Base-by-base conservation (phyloP, 225 moss, liverwort and hornwort genomes). In the Thuidium tamariscinum region DNA sequence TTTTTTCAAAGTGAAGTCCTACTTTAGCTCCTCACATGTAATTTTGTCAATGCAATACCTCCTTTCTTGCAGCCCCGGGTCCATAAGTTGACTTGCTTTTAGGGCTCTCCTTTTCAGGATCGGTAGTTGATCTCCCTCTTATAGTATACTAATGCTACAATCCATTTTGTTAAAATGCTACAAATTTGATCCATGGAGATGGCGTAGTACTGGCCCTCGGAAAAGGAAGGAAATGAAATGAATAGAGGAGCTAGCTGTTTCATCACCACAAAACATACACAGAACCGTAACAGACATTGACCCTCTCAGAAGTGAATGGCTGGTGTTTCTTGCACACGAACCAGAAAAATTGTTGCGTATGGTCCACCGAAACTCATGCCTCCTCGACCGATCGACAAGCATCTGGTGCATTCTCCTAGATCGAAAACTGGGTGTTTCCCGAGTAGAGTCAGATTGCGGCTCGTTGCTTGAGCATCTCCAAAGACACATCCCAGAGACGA, bases 31-130 rank as follows among this genome's bases (percentile, higher is more conserved):
- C 2, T 19, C 19, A 19, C 19, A 19, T 10, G 1, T 11, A 65
- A 65, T 19, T n/a, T 19, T n/a, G 5, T n/a, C 19, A 18, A 65
- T 65, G 65, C 10, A n/a, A 65, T 10, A 18, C 10, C 5, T 64
- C 34, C 18, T 64, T 8, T 17, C 18, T 0, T 34, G 3, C 2
- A 64, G 1, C 7, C 15, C 2, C 30, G 1, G 62, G 30, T 4
- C 16, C 30, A 16, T 27, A 30, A 62, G 30, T 32, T n/a, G n/a
- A n/a, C n/a, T 63, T 63, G 8, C 16, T 32, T 8, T 32, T 4
- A 63, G 0, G 34, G 20, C 23, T 68, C 14, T 39, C 14, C 2
- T 7, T 39, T 39, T 1, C 7, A 22, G 23, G 7, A 37, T 19
- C 9, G 22, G 22, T 14, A 2, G 3, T n/a, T n/a, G 19, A 64